Conservation (phyloP, 768 basidiomycete species). For the Mycena maculata region DNA sequence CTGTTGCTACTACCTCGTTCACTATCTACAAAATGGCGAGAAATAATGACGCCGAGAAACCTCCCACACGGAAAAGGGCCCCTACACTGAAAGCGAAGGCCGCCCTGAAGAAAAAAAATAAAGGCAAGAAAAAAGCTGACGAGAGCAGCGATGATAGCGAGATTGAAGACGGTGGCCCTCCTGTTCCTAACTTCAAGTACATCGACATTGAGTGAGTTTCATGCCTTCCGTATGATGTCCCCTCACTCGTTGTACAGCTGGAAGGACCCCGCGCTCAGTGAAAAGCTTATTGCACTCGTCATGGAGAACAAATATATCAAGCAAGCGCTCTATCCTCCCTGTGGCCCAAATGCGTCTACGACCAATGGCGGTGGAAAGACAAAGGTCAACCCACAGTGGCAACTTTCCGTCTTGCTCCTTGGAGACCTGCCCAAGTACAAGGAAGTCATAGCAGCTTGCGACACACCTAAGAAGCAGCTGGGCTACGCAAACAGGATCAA, state of each 20-base stretch:
- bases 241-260: conserved; percentile 1
- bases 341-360: conserved; percentile 3
- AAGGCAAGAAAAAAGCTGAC: background rate
- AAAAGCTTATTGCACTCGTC: background rate
- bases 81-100: background rate
- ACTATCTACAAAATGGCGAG: too few species aligned
- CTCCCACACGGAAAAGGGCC: too few species aligned
- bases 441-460: background rate
- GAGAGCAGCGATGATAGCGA: conserved; percentile 14
- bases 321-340: background rate
- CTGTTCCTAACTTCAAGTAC: background rate
- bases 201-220: too few species aligned
- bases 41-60: too few species aligned
- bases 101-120: too few species aligned
- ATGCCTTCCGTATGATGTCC: background rate
- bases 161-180: background rate
- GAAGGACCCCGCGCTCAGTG: background rate
- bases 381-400: background rate
- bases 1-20: too few species aligned
- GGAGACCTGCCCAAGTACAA: background rate
- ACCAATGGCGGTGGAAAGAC: background rate
- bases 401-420: background rate
- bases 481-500: conserved; percentile 12
- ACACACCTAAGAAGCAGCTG: background rate
- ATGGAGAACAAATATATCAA: background rate